Conservation (phyloP, 192 early-diverging fungal genomes). For the Chytriomyces sp. region DNA sequence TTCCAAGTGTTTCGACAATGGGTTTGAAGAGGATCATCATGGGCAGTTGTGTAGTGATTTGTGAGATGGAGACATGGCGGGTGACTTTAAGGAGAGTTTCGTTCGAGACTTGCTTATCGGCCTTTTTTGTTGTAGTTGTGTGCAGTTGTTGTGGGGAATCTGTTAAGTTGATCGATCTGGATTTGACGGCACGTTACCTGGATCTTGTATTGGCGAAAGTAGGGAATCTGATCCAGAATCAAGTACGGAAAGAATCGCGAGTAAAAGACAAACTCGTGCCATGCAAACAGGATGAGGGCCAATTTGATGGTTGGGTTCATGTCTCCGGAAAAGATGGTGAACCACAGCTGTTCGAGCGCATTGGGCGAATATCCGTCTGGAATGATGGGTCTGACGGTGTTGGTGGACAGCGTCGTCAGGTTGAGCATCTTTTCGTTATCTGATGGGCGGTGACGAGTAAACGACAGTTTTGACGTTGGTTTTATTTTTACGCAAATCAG, state of each 20-base stretch:
- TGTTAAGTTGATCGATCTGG: background rate
- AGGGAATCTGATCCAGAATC: constrained; percentile 84
- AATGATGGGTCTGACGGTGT: background rate
- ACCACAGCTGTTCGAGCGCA: constrained; percentile 36
- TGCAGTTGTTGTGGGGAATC: background rate
- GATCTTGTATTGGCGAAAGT: constrained; percentile 87
- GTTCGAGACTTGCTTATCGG: constrained; percentile 38
- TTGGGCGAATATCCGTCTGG: constrained; percentile 26
- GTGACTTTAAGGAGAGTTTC: constrained; percentile 77
- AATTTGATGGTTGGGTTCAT: constrained; percentile 42
- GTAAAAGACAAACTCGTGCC: constrained; percentile 93
- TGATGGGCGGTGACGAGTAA: no score
- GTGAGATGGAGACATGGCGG: constrained; percentile 72
- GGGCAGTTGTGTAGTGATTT: constrained; percentile 83
- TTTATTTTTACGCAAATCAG: no score
- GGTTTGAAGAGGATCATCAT: constrained; percentile 90
- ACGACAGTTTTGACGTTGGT: no score
- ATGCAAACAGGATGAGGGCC: constrained; percentile 73
- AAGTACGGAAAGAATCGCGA: constrained; percentile 88
- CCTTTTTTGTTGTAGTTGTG: background rate
- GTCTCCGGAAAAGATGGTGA: constrained; percentile 37
- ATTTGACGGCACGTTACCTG: constrained; percentile 59
- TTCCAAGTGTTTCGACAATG: constrained; percentile 79
- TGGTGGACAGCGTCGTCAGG: background rate
- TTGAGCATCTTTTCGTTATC: constrained; percentile 2